Conservation (phyloP, 331 rosid genomes). For the Quercus phellos region DNA sequence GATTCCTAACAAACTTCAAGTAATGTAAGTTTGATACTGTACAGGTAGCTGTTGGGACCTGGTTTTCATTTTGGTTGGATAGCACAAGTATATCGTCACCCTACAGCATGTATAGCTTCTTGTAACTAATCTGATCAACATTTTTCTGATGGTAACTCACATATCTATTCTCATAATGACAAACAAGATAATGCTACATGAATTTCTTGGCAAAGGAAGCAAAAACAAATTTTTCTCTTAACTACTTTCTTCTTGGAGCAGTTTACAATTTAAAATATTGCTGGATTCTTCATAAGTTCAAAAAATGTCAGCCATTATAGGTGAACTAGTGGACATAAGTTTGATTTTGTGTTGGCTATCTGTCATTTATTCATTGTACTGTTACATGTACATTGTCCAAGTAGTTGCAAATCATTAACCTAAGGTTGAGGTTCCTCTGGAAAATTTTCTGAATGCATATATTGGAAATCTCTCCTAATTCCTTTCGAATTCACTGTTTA, state of each 20-base stretch:
- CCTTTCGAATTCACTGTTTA: not conserved
- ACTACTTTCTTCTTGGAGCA: not conserved
- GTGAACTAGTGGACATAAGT: not conserved
- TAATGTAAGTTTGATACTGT: conserved; percentile 22
- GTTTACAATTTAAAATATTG: not conserved
- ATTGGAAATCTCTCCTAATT: not conserved
- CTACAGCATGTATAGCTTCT: conserved; percentile 98
- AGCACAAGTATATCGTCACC: conserved; percentile 72
- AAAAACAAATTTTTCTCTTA: not conserved
- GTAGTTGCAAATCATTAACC: not conserved
- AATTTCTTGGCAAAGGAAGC: too few species aligned
- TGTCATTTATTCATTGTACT: not conserved
- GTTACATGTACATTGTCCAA: not conserved
- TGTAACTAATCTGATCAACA: conserved; percentile 67
- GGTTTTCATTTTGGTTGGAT: conserved; percentile 87
- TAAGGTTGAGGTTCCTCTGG: not conserved
- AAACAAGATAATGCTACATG: conserved; percentile 22
- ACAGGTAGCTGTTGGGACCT: conserved; percentile 81
- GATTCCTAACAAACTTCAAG: conserved; percentile 1
- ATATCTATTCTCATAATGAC: conserved; percentile 50
- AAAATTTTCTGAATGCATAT: too few species aligned
- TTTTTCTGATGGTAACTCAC: conserved; percentile 88
- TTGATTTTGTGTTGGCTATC: not conserved
- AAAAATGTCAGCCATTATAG: not conserved
- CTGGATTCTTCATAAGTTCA: not conserved